Evolutionary conservation across 306 rosid genomes (phyloP).

Genomic region (Cucumis melo): DNA sequence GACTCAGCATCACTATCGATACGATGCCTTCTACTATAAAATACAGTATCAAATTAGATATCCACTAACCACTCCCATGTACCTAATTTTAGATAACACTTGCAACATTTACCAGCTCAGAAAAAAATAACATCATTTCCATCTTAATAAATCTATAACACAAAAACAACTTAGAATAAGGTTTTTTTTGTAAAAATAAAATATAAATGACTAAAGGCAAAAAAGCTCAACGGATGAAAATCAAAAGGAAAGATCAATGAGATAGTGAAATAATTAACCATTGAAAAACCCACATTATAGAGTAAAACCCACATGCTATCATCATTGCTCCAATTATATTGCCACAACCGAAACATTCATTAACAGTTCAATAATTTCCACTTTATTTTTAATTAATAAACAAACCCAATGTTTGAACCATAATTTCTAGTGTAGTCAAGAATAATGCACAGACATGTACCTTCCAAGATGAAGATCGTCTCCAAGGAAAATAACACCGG

Average conservation of each 20-base stretch:
- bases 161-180: no score
- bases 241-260: background rate
- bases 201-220: no score
- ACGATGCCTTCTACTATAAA: constrained; percentile 45
- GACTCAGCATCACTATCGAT: no score
- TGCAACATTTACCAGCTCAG: background rate
- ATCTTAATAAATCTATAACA: no score
- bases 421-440: background rate
- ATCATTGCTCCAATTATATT: constrained; percentile 71
- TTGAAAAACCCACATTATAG: constrained; percentile 86
- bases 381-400: background rate
- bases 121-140: background rate
- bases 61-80: background rate
- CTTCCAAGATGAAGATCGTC: constrained; percentile 21
- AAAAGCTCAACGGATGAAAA: background rate
- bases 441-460: background rate
- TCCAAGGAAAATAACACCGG: constrained; percentile 14
- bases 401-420: background rate
- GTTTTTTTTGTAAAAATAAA: background rate
- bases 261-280: no score
- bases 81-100: background rate
- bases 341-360: constrained; percentile 6
- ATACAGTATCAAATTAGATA: background rate
- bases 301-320: constrained; percentile 69
- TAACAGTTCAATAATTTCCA: background rate